Base-by-base conservation (phyloP, 2,329 filamentous ascomycete species). In the Microdochium paspali region DNA sequence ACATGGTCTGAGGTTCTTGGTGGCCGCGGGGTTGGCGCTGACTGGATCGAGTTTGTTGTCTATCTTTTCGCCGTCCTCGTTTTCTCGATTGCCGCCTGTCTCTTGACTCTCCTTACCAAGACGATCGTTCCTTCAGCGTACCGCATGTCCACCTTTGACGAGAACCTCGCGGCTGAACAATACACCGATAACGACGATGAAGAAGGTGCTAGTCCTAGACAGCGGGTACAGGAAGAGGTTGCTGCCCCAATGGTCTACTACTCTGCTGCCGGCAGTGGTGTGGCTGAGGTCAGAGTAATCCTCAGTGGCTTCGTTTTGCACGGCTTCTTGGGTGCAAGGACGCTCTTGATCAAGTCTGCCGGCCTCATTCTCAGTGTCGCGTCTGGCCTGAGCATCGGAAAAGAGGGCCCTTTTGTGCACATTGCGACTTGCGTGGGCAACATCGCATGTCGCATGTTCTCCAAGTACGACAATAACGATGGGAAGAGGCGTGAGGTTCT, bases 291-390 rank as follows among this genome's bases (percentile, higher is more conserved):
- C 48, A 90, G 93, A 54, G 93, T 97, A 50, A 97, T 97, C 49
- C 78, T 97, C n/a, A 96, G 90, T 58, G 93, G 93, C 5, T 98
- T 97, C 59, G 91, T 98, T 47, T 72, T 98, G 47, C 93, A 97
- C 71, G 91, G 93, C 1, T 97, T 97, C 61, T 77, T 98, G 7
- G 93, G 93, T 56, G 66, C 95, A 32, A 87, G 85, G 60, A 97
- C 93, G 0, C 74, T 98, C 25, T 66, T 91, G 4, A 78, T 95
- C 67, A 98, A 98, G 63, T 87, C 87, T 1, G 58, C 86, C 15
- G 90, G 85, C 13, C 71, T 98, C 44, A 79, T 96, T 49, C 74
- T 97, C 48, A 94, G 88, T 62, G 90, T 97, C 32, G 85, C 90
- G 1, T 97, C 93, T 2, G 93, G 93, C 3, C 74, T 98, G 50